Conservation (phyloP, 75 land plant species). For the Picea glauca region DNA sequence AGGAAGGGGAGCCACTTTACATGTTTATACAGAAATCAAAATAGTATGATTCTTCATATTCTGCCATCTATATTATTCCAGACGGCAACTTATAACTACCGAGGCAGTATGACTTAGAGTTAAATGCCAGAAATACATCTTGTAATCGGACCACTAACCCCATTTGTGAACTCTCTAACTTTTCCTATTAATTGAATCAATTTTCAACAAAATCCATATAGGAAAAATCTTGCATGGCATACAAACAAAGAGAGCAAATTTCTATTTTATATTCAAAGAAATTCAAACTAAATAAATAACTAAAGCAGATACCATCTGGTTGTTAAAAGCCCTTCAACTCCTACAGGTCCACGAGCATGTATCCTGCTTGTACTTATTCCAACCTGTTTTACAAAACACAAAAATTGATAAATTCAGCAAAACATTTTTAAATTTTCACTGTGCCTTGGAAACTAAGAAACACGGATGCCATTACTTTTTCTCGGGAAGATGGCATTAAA, state of each 20-base stretch:
- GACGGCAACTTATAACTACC: not conserved
- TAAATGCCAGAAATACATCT: not conserved
- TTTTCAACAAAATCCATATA: not conserved
- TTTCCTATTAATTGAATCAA: not conserved
- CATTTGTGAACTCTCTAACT: not conserved
- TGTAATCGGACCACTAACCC: not conserved
- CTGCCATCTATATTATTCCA: too few relatives aligned
- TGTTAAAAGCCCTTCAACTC: conserved; percentile 95
- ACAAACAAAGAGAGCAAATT: conserved; percentile 3
- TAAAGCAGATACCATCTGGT: conserved; percentile 71
- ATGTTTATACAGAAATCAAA: too few relatives aligned
- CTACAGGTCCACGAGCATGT: conserved; percentile 99
- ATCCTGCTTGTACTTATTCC: conserved; percentile 96
- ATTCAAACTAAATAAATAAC: not conserved
- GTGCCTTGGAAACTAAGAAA: not conserved
- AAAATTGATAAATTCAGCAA: not conserved
- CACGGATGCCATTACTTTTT: too few relatives aligned
- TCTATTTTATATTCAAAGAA: not conserved
- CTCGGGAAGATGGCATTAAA: not conserved
- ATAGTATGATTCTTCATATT: too few relatives aligned
- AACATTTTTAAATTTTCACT: not conserved
- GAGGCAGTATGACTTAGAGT: not conserved
- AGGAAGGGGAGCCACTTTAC: too few relatives aligned
- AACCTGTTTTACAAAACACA: conserved; percentile 53
- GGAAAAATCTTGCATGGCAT: not conserved